Conservation (phyloP, 2,329 filamentous ascomycete species). For the Camptophora hylomeconis region DNA sequence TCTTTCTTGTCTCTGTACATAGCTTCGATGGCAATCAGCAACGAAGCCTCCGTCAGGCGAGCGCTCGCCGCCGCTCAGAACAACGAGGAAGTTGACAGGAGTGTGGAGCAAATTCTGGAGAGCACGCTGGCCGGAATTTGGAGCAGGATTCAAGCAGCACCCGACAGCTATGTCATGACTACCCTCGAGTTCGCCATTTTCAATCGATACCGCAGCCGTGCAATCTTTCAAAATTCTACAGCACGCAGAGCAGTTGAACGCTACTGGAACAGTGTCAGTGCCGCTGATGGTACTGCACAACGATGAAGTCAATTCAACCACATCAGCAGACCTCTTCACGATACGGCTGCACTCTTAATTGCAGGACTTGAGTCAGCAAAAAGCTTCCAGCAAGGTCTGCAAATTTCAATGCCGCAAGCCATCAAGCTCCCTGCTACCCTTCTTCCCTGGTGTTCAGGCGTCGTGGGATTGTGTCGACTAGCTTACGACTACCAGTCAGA, state of each 20-base stretch:
- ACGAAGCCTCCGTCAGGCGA: slow-evolving; percentile 43
- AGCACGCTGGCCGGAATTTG: slow-evolving; percentile 51
- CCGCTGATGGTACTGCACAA: slow-evolving; percentile 3
- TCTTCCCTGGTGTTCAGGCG: too few species aligned
- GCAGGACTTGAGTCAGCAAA: too few species aligned
- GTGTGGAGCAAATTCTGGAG: slow-evolving; percentile 53
- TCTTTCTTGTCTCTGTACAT: too few species aligned
- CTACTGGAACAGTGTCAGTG: slow-evolving; percentile 13
- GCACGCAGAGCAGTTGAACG: slow-evolving; percentile 14
- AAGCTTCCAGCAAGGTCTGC: too few species aligned
- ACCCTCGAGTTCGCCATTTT: slow-evolving; percentile 72
- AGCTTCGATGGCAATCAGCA: too few species aligned
- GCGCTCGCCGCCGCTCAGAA: slow-evolving; percentile 67
- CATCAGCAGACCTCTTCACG: too few species aligned
- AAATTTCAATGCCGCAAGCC: too few species aligned
- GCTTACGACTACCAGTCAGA: too few species aligned
- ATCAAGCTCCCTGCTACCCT: too few species aligned
- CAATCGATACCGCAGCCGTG: slow-evolving; percentile 35
- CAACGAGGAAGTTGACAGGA: slow-evolving; percentile 50
- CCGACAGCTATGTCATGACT: slow-evolving; percentile 57
- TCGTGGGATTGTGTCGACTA: too few species aligned
- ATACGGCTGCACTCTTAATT: too few species aligned
- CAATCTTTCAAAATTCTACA: slow-evolving; percentile 15
- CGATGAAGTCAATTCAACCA: too few species aligned
- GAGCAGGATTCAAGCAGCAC: slow-evolving; percentile 51